Base-by-base conservation (phyloP, 73 alveolate genomes). In the Paramecium caudatum region DNA sequence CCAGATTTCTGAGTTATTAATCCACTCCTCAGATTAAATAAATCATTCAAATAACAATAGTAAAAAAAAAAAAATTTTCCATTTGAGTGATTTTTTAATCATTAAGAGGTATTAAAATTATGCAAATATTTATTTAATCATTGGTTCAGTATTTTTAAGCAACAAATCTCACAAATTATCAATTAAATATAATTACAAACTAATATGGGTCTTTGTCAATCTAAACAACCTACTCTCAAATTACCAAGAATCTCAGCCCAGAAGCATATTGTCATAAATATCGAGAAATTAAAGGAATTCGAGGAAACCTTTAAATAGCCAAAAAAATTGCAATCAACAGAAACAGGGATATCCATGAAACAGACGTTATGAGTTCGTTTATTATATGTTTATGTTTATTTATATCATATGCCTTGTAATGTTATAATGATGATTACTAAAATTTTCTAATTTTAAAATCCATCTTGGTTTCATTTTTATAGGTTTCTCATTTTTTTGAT, bases 1-100 rank as follows among this genome's bases (percentile, higher is more conserved):
- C 47, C 39, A 10, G 62, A 39, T 41, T 36, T 27, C 43, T 74
- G 88, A 74, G 43, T 21, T 74, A 74, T 74, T 7, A 10, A 48
- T 16, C 62, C 39, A 41, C 43, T 19, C 88, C 88, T 74, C 65
- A 21, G 88, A 74, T 74, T 43, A 41, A 27, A 16, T 23, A 0
- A 41, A 34, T 27, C 69, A 19, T 37, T 43, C 62, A 45, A 74
- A 74, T 37, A 39, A 39, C 16, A 74, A 34, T 21, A 39, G 47
- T 12, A 74, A 74, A 30, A 30, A 74, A 74, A 74, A 74, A 27
- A 74, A 74, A 74, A 74, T 36, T 41, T 74, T 39, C 88, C 88
- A 21, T 74, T 74, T 45, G 88, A 45, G 21, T 19, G 43, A 27
- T 74, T 45, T 21, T 41, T 36, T 41, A 17, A 74, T 74, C 88